phyloP scores from a whole-genome alignment of 345 rosid genomes.

The Mallotus nudiflorus region DNA sequence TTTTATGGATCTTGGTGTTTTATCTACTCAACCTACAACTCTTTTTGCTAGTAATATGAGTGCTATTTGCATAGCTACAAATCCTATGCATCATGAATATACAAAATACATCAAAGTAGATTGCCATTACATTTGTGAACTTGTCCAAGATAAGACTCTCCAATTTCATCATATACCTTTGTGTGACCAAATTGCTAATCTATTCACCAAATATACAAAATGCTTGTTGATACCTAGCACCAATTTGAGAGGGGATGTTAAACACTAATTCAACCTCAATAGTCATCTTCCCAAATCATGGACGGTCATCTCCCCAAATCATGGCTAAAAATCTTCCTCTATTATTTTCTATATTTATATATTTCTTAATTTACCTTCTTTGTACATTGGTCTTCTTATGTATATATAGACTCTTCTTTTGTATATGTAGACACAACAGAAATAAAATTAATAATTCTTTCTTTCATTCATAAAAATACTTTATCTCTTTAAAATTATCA shows the following conservation, averaged over 20 bases:
- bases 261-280: too few species aligned
- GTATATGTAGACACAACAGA: too few species aligned
- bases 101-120: neutral
- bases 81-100: neutral
- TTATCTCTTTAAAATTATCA: too few species aligned
- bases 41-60: neutral
- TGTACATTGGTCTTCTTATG: too few species aligned
- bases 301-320: too few species aligned
- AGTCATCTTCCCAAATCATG: too few species aligned
- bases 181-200: neutral
- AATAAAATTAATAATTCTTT: too few species aligned
- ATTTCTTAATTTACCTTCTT: too few species aligned
- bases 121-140: neutral
- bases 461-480: too few species aligned
- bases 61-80: neutral
- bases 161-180: conserved; percentile 3
- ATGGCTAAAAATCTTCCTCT: too few species aligned
- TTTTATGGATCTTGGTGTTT: neutral
- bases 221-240: neutral
- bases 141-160: conserved; percentile 1
- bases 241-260: neutral
- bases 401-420: too few species aligned
- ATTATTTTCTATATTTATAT: too few species aligned
- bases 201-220: neutral
- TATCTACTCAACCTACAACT: neutral